A percentile compares a stretch with the other conserved stretches of the same genome.
phyloP scores from a whole-genome alignment of 352 stramenopile genomes.

The Pythium rishiriense region DNA sequence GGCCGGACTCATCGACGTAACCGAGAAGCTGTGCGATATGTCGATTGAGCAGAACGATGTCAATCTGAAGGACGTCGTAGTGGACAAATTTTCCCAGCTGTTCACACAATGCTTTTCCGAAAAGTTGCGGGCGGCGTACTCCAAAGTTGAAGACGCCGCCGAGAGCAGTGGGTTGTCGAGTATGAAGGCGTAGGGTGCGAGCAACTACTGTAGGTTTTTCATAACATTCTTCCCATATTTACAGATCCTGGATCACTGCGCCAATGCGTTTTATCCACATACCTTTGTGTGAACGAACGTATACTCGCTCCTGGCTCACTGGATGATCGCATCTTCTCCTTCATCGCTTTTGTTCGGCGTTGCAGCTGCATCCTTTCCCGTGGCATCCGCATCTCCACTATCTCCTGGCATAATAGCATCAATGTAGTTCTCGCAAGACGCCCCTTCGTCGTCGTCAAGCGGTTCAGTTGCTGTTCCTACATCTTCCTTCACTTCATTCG shows the following conservation, averaged over 20 bases:
- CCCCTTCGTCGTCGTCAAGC: background rate
- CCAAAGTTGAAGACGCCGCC: constrained; percentile 56
- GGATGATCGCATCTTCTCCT: background rate
- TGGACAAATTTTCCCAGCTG: constrained; percentile 59
- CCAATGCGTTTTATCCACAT: constrained; percentile 5
- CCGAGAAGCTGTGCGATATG: constrained; percentile 72
- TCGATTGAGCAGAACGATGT: constrained; percentile 75
- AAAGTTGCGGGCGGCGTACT: constrained; percentile 55
- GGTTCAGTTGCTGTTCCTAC: background rate
- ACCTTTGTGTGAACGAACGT: constrained; percentile 3
- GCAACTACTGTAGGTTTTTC: background rate
- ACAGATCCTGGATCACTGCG: constrained; percentile 9
- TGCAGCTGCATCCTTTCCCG: constrained; percentile 9
- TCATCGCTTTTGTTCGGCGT: constrained; percentile 13
- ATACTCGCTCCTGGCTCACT: background rate
- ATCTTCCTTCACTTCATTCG: background rate
- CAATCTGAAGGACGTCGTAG: constrained; percentile 69
- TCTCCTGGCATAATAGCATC: background rate
- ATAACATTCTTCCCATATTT: constrained; percentile 16
- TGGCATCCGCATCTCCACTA: background rate
- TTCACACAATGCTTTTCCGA: constrained; percentile 83
- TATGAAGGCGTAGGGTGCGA: constrained; percentile 5
- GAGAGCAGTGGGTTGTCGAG: constrained; percentile 3
- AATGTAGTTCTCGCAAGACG: background rate
- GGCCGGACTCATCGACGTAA: constrained; percentile 50